These are phyloP conservation scores for Flaveria sonorensis DNA, from an alignment of 129 eudicot genomes.

Conservation along the genomic window DNA sequence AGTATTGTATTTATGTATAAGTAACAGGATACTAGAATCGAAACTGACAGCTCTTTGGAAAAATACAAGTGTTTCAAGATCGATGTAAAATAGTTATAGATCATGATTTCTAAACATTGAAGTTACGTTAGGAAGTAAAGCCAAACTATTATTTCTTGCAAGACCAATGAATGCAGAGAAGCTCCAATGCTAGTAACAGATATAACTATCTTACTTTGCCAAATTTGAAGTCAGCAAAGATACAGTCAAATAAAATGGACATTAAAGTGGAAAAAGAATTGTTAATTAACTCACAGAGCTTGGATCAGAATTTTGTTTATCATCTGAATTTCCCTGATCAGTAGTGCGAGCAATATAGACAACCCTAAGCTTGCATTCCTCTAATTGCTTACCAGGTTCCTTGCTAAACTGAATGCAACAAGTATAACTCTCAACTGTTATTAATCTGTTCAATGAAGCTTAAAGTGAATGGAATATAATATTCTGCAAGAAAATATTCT, in stretches of 20 bases:
- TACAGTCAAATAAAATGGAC: background rate
- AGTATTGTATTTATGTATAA: no score
- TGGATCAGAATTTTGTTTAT: slow-evolving; percentile 40
- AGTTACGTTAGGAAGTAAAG: no score
- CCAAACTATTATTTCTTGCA: background rate
- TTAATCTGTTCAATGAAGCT: slow-evolving; percentile 12
- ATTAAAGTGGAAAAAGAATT: background rate
- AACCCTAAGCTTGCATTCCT: slow-evolving; percentile 81
- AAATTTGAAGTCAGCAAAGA: background rate
- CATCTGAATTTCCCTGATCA: slow-evolving; percentile 40
- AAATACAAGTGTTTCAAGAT: background rate
- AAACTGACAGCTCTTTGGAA: background rate
- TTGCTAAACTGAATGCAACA: slow-evolving; percentile 58
- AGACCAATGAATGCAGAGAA: background rate
- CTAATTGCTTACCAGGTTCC: slow-evolving; percentile 66
- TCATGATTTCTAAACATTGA: background rate
- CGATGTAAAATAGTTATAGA: background rate
- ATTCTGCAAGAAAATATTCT: slow-evolving; percentile 19
- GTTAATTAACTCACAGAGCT: slow-evolving; percentile 49
- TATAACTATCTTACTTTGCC: background rate
- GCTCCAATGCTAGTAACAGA: background rate
- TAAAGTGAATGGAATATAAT: background rate
- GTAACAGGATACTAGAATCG: background rate
- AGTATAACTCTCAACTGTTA: slow-evolving; percentile 11
- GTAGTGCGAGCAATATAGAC: slow-evolving; percentile 48